phyloP scores from a whole-genome alignment of 192 early-diverging fungal genomes.

The Backusella circina region DNA sequence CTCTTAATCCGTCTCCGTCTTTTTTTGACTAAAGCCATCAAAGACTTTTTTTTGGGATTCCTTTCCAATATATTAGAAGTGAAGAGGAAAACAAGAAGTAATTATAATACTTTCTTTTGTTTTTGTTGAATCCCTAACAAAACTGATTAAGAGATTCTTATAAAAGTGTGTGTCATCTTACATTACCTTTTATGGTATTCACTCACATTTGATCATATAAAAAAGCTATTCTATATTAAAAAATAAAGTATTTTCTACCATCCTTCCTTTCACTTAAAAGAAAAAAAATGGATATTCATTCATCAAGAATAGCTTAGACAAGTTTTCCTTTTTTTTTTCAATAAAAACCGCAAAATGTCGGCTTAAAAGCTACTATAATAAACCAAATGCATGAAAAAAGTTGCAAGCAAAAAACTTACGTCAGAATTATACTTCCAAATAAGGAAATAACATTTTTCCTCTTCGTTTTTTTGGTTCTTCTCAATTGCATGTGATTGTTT shows the following conservation, averaged over 20 bases:
- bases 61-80: too few relatives aligned
- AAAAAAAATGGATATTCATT: neutral
- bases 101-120: too few relatives aligned
- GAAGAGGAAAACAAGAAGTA: too few relatives aligned
- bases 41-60: too few relatives aligned
- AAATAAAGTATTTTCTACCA: neutral
- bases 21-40: too few relatives aligned
- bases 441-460: neutral
- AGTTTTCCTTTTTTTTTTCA: neutral
- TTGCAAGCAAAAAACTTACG: neutral
- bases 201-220: neutral
- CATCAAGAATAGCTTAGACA: neutral
- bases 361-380: neutral
- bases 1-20: too few relatives aligned
- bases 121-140: too few relatives aligned
- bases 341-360: neutral
- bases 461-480: constrained; percentile 1
- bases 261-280: neutral
- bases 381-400: neutral
- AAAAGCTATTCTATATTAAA: neutral
- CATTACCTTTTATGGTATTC: neutral
- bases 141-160: neutral
- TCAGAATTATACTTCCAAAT: neutral
- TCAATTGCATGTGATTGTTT: neutral
- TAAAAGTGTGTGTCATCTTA: neutral